Evolutionary conservation across 202 grass and related monocot species (phyloP).

Genomic region (Schoenoplectus tabernaemontani): DNA sequence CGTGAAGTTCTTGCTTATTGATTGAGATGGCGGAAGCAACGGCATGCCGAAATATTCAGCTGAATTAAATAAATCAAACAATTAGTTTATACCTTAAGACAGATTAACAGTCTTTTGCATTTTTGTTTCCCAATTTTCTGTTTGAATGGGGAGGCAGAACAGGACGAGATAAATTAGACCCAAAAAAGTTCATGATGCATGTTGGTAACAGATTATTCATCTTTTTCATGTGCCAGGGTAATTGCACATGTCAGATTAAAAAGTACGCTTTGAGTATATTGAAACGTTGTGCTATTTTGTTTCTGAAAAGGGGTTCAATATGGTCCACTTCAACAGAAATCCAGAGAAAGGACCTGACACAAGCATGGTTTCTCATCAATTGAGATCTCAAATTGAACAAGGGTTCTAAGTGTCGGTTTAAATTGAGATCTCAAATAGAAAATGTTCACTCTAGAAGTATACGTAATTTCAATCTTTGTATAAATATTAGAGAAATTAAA

Average conservation of each 20-base stretch:
- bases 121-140: background rate
- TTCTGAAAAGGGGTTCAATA: slow-evolving; percentile 13
- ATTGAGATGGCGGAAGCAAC: slow-evolving; percentile 59
- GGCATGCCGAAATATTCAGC: slow-evolving; percentile 68
- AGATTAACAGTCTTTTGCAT: background rate
- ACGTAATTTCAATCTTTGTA: too few relatives aligned
- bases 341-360: background rate
- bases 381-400: background rate
- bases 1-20: slow-evolving; percentile 62
- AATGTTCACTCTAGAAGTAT: too few relatives aligned
- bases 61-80: background rate
- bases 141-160: background rate
- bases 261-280: background rate
- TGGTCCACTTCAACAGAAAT: background rate
- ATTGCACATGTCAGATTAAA: background rate
- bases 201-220: background rate
- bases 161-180: background rate
- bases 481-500: background rate
- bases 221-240: slow-evolving; percentile 3
- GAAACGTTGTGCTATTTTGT: slow-evolving; percentile 1
- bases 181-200: slow-evolving; percentile 14
- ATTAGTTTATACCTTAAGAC: too few relatives aligned
- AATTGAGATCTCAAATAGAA: too few relatives aligned
- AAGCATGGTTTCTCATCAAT: background rate
- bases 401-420: too few relatives aligned